phyloP scores from a whole-genome alignment of 495 filamentous ascomycete genomes.

The Baudoinia panamericana region DNA sequence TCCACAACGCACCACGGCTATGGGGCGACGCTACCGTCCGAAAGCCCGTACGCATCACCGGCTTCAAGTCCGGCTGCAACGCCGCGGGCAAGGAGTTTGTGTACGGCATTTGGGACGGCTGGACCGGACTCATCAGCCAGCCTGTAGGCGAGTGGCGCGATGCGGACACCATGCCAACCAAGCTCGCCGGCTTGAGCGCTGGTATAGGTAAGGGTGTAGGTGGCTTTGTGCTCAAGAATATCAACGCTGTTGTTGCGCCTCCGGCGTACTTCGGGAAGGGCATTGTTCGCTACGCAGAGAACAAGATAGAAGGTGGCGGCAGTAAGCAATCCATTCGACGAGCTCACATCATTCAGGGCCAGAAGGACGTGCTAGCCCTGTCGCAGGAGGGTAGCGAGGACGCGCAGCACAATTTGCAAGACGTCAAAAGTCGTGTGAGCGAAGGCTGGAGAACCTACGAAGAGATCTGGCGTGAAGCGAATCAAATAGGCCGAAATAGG shows the following conservation, averaged over 20 bases:
- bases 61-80: conserved; percentile 50
- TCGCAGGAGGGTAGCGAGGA: not conserved
- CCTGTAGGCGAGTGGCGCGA: conserved; percentile 50
- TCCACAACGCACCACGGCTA: conserved; percentile 70
- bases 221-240: conserved; percentile 58
- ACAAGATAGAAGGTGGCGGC: conserved; percentile 13
- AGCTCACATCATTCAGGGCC: conserved; percentile 17
- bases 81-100: conserved; percentile 56
- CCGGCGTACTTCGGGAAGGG: conserved; percentile 56
- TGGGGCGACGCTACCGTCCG: conserved; percentile 35
- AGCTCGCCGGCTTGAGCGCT: conserved; percentile 33
- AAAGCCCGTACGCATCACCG: conserved; percentile 48
- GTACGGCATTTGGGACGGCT: conserved; percentile 60
- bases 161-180: conserved; percentile 20
- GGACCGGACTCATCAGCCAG: conserved; percentile 54
- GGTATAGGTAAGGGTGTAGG: conserved; percentile 65
- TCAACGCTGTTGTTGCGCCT: conserved; percentile 50
- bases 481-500: conserved; percentile 4
- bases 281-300: conserved; percentile 31
- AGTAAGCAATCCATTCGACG: conserved; percentile 13
- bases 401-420: not conserved
- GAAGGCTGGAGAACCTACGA: conserved; percentile 76
- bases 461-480: conserved; percentile 62
- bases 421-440: not conserved
- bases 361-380: conserved; percentile 19